Evolutionary conservation across 305 asterid genomes (phyloP), one percentile per base, ranked within the genome.

Genomic region (Vinca major): DNA sequence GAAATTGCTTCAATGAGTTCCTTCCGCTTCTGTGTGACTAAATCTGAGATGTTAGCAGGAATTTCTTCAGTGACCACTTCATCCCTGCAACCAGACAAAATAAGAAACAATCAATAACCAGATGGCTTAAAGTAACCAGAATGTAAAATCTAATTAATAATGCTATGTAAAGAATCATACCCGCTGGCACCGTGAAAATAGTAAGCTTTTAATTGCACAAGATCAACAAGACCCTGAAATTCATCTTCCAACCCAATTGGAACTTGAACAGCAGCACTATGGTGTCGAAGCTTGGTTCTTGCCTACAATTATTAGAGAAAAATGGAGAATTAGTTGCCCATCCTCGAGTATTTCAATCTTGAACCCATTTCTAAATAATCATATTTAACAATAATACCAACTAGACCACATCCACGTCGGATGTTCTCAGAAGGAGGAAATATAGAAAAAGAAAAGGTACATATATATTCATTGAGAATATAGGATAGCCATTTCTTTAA

Each of bases 221-320:
- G 87, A 84, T 94, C 98, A 71, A 94, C 71, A 62, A 94, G 90
- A 78, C 96, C 99, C 82, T 86, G 88, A 85, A 94, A 94, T 69
- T 91, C 96, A 48, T 94, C 99, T 82, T 94, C 99, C 81, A 94
- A 74, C 76, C 99, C 97, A 74, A 91, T 89, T 40, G 99, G 99
- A 64, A 86, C 84, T 86, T 94, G 99, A 79, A 94, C 89, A 20
- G 99, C 98, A 83, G 96, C 99, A 58, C 90, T 83, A 73, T 94
- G 98, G 79, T 91, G 99, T 68, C 99, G 95, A 80, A 94, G 99
- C 78, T 91, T 94, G 70, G 91, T 40, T 77, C 99, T 82, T 71
- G 98, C 94, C 98, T 92, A 82, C 54, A 8, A 72, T 41, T 62
- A 54, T 67, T 73, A 62, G 70, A 11, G 6, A 61, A 7, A 7